These are phyloP conservation scores for Hypoxylon lienhwacheense DNA, from an alignment of 495 filamentous ascomycete genomes.

Conservation along the genomic window DNA sequence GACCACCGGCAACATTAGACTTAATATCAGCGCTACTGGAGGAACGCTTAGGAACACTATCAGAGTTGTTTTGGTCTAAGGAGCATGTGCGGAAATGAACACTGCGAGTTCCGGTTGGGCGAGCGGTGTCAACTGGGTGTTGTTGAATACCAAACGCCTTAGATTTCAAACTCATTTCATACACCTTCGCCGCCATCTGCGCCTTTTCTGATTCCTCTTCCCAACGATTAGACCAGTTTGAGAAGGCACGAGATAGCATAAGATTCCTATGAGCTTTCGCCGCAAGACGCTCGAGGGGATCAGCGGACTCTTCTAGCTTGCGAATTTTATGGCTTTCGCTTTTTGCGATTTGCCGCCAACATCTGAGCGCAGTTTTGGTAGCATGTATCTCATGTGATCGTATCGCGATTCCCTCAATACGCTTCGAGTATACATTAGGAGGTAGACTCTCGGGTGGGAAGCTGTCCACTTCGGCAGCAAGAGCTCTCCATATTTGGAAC, in stretches of 20 bases:
- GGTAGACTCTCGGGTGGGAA: constrained; percentile 23
- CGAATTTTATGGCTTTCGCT: constrained; percentile 19
- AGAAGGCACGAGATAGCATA: constrained; percentile 70
- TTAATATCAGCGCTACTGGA: neutral
- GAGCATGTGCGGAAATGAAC: constrained; percentile 1
- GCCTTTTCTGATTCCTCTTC: constrained; percentile 58
- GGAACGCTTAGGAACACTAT: neutral
- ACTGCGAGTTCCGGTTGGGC: neutral
- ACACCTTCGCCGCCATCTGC: constrained; percentile 31
- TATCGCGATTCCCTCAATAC: constrained; percentile 33
- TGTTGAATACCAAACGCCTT: constrained; percentile 29
- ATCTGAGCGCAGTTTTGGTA: constrained; percentile 19
- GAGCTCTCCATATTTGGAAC: constrained; percentile 30
- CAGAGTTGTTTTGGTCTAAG: neutral
- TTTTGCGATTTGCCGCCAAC: constrained; percentile 29
- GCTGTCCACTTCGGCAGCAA: constrained; percentile 20
- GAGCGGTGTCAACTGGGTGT: neutral
- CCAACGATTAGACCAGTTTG: constrained; percentile 68
- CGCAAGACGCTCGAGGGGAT: constrained; percentile 62
- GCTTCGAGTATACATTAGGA: constrained; percentile 36
- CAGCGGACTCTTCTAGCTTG: constrained; percentile 63
- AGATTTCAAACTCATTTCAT: constrained; percentile 37
- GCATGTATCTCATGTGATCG: constrained; percentile 32
- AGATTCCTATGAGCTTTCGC: constrained; percentile 64
- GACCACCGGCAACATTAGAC: neutral